Evolutionary conservation across 768 basidiomycete genomes (phyloP).

Genomic region (Antrodiella citrinella): DNA sequence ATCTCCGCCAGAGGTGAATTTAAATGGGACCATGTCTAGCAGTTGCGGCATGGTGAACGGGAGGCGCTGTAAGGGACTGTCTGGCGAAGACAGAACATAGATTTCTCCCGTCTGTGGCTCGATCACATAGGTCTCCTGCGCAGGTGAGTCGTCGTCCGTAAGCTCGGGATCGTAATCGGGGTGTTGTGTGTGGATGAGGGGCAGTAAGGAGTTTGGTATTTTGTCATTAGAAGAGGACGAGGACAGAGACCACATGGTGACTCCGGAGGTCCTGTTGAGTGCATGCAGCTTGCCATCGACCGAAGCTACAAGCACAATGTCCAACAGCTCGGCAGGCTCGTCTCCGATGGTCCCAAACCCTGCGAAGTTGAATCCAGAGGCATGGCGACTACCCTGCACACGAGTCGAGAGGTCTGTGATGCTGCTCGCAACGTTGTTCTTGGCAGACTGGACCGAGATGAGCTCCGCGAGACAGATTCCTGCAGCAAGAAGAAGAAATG

Average conservation of each 20-base stretch:
- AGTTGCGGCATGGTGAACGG: slow-evolving; percentile 90
- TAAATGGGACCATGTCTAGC: slow-evolving; percentile 81
- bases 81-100: slow-evolving; percentile 70
- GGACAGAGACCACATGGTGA: slow-evolving; percentile 83
- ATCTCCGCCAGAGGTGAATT: slow-evolving; percentile 53
- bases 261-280: slow-evolving; percentile 79
- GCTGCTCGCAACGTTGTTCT: slow-evolving; percentile 1
- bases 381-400: slow-evolving; percentile 8
- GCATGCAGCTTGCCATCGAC: slow-evolving; percentile 96
- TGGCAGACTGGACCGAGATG: slow-evolving; percentile 13
- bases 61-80: slow-evolving; percentile 72
- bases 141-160: slow-evolving; percentile 38
- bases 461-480: slow-evolving; percentile 20
- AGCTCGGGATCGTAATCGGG: slow-evolving; percentile 48
- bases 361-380: background rate
- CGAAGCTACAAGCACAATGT: slow-evolving; percentile 84
- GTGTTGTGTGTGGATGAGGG: slow-evolving; percentile 70
- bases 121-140: slow-evolving; percentile 81
- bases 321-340: slow-evolving; percentile 48
- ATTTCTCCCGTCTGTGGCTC: slow-evolving; percentile 94
- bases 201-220: slow-evolving; percentile 48
- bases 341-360: slow-evolving; percentile 2
- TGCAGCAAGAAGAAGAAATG: slow-evolving; percentile 13
- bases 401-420: slow-evolving; percentile 15
- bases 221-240: slow-evolving; percentile 8